A percentile compares a stretch with the other conserved stretches of the same genome.
phyloP scores from a whole-genome alignment of 202 grass and related monocot genomes.

The Brachypodium distachyon region DNA sequence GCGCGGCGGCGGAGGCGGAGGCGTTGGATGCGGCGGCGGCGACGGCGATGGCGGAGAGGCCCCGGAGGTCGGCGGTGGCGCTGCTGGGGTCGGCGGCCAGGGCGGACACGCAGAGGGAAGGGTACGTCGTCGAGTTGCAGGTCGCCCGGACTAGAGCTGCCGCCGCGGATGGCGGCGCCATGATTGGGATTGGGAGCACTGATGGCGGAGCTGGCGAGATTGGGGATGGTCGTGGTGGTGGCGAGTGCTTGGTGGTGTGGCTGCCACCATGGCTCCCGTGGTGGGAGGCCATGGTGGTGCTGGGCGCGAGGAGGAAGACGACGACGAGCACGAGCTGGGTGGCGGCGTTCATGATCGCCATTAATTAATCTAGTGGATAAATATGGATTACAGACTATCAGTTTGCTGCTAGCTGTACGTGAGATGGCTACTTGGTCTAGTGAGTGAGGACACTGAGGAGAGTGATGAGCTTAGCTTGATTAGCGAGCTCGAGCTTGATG shows the following conservation, averaged over 20 bases:
- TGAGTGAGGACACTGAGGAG: neutral
- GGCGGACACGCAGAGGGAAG: constrained; percentile 60
- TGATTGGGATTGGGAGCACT: too few relatives aligned
- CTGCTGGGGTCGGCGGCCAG: constrained; percentile 56
- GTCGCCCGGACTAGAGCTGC: constrained; percentile 45
- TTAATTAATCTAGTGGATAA: too few relatives aligned
- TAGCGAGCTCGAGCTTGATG: neutral
- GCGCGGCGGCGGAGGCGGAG: constrained; percentile 28
- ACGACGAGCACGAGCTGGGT: neutral
- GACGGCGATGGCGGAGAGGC: constrained; percentile 61
- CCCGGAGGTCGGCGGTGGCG: constrained; percentile 60
- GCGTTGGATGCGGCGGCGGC: constrained; percentile 43
- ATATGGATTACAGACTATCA: too few relatives aligned
- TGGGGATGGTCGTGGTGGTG: neutral
- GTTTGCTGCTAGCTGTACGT: neutral
- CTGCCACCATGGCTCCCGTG: constrained; percentile 7
- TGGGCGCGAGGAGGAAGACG: neutral
- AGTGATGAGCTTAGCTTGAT: neutral
- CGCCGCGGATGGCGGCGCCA: neutral
- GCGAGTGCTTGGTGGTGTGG: constrained; percentile 21
- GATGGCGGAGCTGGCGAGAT: too few relatives aligned
- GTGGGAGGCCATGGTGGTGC: neutral
- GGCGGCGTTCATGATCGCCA: neutral
- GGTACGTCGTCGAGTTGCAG: constrained; percentile 70
- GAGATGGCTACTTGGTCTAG: neutral